Base-by-base conservation (phyloP, 345 rosid genomes). In the Nasturtium officinale region DNA sequence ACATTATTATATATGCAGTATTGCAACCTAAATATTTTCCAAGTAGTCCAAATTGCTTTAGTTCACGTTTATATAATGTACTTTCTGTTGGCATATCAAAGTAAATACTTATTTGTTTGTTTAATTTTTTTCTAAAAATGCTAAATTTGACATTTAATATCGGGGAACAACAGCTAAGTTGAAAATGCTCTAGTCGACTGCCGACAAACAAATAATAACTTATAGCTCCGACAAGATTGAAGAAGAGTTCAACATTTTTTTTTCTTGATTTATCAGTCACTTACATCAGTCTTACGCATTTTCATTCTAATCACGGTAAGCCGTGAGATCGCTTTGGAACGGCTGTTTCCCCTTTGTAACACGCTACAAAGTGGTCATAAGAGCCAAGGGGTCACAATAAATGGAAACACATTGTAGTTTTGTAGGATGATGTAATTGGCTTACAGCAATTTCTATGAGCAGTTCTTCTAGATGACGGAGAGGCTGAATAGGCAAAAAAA, bases 391-490 rank as follows among this genome's bases (percentile, higher is more conserved):
- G 50, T 48, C 20, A 9, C 17, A 50, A 50, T 10, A 65, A 33
- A 65, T 15, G 17, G 13, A 26, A 64, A 30, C 42, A 47, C 7
- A 48, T 2, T 48, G 17, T 5, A 64, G 3, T 18, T 32, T 50
- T 32, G 15, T 65, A 59, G n/a, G n/a, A n/a, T n/a, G n/a, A n/a
- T n/a, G n/a, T n/a, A n/a, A n/a, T n/a, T n/a, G n/a, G n/a, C n/a
- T n/a, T n/a, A n/a, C n/a, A n/a, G n/a, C n/a, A n/a, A n/a, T n/a
- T n/a, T n/a, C n/a, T n/a, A n/a, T n/a, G n/a, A n/a, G n/a, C n/a
- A n/a, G 80, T 76, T 90, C 98, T 82, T 92, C 92, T 67, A 90
- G 78, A 83, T 90, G 85, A 54, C 88, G 86, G 17, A 88, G 81
- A 46, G 96, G 92, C 98, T 92, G 4, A 58, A 26, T 10, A 1